Base-by-base conservation (phyloP, 106 monocot species). In the Chionographis japonica region DNA sequence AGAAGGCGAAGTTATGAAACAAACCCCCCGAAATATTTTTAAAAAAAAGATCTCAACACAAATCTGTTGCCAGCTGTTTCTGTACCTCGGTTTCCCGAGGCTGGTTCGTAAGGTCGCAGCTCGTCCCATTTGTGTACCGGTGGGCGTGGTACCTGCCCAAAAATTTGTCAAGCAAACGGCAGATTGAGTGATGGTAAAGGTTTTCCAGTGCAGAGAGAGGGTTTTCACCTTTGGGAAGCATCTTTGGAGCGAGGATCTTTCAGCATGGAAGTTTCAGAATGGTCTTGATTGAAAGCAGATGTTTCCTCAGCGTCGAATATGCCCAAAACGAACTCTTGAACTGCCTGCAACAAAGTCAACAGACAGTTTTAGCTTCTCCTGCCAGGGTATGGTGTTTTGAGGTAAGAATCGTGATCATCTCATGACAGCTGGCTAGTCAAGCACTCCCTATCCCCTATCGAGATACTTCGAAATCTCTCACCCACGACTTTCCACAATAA, bases 161-260 rank as follows among this genome's bases (percentile, higher is more conserved):
- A 56, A 69, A 61, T 37, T 16, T 15, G 43, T 20, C 10, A 50
- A 40, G 50, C 15, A 37, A 10, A 2, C 8, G 20, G 13, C 6
- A 38, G 9, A 51, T 9, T 58, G 5, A 39, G 38, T 39, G 10
- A 40, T 58, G 2, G 8, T 35, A 35, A 6, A 12, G 16, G 11
- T 37, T 12, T 3, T 4, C 51, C 27, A 8, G 35, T 0, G 7
- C 16, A 35, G 8, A n/a, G 38, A 80, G 39, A 52, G 19, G 16
- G 1, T 43, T 38, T 38, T 51, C 71, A 88, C 91, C 91, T 85
- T 71, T 86, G 91, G 53, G 95, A 74, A 61, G 88, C 84, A 78
- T 89, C 88, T 74, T 75, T 86, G 40, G 88, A 86, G 5, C 79
- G 83, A 74, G 91, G 88, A 76, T 95, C 95, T 71, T 91, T 95